Conservation (phyloP, 129 eudicot species). For the Calendula officinalis region DNA sequence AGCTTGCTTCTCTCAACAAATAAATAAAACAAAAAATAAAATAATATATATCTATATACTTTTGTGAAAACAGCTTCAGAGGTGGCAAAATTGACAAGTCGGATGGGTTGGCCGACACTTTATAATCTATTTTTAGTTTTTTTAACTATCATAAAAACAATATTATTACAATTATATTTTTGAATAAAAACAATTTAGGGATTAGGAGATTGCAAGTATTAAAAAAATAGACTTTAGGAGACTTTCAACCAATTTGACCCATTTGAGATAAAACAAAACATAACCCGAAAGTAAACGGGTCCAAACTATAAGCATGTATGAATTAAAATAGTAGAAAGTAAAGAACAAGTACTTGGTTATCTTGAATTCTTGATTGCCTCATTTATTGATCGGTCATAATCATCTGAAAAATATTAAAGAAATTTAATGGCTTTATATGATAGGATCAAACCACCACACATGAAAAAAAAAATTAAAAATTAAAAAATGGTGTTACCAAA, state of each 20-base stretch:
- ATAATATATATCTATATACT: not conserved
- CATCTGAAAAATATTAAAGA: constrained; percentile 51
- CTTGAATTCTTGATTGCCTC: constrained; percentile 85
- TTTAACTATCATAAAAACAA: not conserved
- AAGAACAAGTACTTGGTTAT: constrained; percentile 66
- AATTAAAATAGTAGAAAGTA: constrained; percentile 10
- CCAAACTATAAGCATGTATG: not conserved
- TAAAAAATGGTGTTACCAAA: constrained; percentile 59
- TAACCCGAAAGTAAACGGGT: not conserved
- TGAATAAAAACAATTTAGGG: not conserved
- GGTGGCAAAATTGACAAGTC: not conserved
- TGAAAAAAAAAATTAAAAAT: no score
- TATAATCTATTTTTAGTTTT: not conserved
- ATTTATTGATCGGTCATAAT: constrained; percentile 87
- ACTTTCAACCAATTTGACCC: not conserved
- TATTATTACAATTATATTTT: not conserved
- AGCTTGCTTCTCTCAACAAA: constrained; percentile 50
- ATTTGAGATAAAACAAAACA: constrained; percentile 2
- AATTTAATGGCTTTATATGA: constrained; percentile 3
- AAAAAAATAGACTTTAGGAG: not conserved
- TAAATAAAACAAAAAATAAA: not conserved
- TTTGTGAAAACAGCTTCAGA: not conserved
- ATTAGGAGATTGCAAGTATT: not conserved
- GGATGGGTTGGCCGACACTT: not conserved
- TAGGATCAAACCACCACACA: constrained; percentile 5